phyloP scores from a whole-genome alignment of 371 early-diverging fungal species.

The Sporodiniella umbellata region DNA sequence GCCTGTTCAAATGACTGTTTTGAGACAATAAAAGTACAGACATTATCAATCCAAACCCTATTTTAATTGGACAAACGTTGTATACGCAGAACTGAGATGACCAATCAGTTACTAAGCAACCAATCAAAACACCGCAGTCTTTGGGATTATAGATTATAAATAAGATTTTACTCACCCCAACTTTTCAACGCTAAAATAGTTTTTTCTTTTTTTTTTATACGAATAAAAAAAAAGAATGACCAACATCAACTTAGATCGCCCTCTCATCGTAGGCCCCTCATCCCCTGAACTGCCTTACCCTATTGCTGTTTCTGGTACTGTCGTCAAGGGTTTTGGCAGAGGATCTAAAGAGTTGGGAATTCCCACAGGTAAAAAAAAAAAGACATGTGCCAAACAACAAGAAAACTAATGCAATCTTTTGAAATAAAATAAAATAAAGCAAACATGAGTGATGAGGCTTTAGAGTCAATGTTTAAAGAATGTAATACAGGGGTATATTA shows the following conservation, averaged over 20 bases:
- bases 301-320: conserved; percentile 71
- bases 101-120: no score
- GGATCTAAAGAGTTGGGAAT: conserved; percentile 96
- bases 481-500: conserved; percentile 90
- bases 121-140: no score
- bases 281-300: conserved; percentile 64
- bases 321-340: conserved; percentile 91
- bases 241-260: conserved; percentile 46
- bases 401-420: background rate
- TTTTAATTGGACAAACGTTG: no score
- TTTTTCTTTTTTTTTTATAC: background rate
- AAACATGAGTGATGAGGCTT: conserved; percentile 82
- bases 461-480: conserved; percentile 60
- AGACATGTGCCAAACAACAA: no score
- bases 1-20: no score
- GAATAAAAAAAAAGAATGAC: background rate
- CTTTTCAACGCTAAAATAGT: conserved; percentile 82
- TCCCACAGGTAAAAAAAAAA: conserved; percentile 98
- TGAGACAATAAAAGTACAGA: no score
- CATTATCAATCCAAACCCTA: no score
- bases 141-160: no score
- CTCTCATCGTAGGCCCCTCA: conserved; percentile 58
- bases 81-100: no score
- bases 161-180: no score
- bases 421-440: conserved; percentile 61